Base-by-base conservation (phyloP, 2,329 filamentous ascomycete species). In the Didymella keratinophila region DNA sequence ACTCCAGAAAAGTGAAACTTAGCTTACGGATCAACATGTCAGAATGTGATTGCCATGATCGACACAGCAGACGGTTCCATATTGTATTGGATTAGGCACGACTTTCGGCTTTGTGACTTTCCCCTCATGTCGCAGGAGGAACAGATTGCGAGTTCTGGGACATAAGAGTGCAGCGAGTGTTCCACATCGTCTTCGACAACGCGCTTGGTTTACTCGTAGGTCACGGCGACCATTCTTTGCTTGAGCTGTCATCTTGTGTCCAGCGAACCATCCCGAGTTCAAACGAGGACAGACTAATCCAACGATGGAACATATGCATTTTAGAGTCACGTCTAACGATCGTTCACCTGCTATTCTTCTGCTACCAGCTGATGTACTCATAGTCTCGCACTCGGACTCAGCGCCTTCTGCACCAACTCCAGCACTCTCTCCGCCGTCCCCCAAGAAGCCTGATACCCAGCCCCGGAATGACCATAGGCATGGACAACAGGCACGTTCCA, bases 381-480 rank as follows among this genome's bases (percentile, higher is more conserved):
- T 21, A 76, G 58, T 61, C 68, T 76, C 3, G 70, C 56, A 45
- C 54, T 68, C 7, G 61, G 32, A 28, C 50, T 57, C 41, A 72
- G 45, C 0, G 62, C 60, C 57, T 74, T 70, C 57, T 69, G 71
- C 2, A 81, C 78, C 53, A 83, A 63, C 60, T 75, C 74, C 56
- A 76, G 68, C 4, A 75, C 79, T 16, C 67, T 74, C 56, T 78
- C 68, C 11, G 80, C 77, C n/a, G 75, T 76, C 0, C 80, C 81
- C 72, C 74, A 83, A 32, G 76, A 79, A 6, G 78, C 77, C 72
- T 83, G 81, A 73, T 83, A 97, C 14, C 93, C 93, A 81, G 89
- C 92, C 1, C 91, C 90, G 1, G 87, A 86, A 75, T 93, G 90
- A 0, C 91, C 91, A 69, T 93, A 93, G 68, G 92, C 91, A 76